A percentile compares a stretch with the other conserved stretches of the same genome.
These are phyloP conservation scores for Clavispora fructus DNA, from an alignment of 805 yeast species.

Conservation along the genomic window DNA sequence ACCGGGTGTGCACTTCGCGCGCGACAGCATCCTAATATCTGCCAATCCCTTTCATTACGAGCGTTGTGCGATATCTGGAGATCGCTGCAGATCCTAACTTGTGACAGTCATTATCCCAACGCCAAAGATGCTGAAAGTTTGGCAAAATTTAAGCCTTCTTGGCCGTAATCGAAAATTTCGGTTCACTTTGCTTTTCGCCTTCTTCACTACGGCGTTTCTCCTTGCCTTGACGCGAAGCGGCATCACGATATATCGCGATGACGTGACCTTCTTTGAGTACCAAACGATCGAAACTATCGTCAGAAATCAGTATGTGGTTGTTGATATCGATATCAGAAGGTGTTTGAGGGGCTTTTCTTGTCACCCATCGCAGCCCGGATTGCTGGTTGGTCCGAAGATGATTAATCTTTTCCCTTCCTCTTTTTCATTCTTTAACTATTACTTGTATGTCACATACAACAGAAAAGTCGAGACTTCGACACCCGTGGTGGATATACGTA, in stretches of 20 bases:
- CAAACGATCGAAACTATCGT: neutral
- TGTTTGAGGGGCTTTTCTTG: constrained; percentile 15
- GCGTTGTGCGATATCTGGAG: neutral
- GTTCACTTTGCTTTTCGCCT: constrained; percentile 5
- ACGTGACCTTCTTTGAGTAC: neutral
- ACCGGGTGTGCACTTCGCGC: neutral
- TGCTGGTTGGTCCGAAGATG: constrained; percentile 4
- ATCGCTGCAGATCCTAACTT: neutral
- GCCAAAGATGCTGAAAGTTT: neutral
- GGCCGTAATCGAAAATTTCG: constrained; percentile 10
- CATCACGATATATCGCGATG: constrained; percentile 3
- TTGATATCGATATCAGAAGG: constrained; percentile 10
- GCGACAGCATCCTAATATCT: neutral
- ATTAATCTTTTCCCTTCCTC: constrained; percentile 11
- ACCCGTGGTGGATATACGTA: constrained; percentile 8
- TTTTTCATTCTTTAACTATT: constrained; percentile 11
- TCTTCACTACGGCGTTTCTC: constrained; percentile 4
- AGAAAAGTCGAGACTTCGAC: constrained; percentile 5
- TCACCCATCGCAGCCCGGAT: neutral
- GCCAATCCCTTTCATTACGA: neutral
- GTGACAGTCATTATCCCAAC: neutral
- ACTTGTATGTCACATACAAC: constrained; percentile 11
- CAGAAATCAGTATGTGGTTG: constrained; percentile 1
- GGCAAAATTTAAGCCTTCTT: neutral
- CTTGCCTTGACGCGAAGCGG: constrained; percentile 7